Conservation (phyloP, 306 rosid species). For the Citrullus mucosospermus region DNA sequence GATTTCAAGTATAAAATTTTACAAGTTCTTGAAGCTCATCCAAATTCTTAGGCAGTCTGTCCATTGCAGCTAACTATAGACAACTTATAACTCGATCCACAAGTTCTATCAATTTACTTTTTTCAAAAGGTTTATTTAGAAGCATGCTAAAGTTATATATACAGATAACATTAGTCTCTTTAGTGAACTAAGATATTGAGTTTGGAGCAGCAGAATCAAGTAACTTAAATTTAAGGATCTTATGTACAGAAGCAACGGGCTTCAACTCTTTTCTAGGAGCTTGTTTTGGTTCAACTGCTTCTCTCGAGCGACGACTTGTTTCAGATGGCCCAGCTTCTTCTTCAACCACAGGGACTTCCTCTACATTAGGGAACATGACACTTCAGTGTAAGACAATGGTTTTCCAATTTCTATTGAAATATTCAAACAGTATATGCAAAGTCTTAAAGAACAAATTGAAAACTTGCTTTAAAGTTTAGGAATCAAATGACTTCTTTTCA, state of each 20-base stretch:
- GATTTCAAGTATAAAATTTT: too few relatives aligned
- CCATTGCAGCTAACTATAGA: not conserved
- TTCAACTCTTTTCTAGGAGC: constrained; percentile 46
- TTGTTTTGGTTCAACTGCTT: constrained; percentile 44
- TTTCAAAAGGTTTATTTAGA: too few relatives aligned
- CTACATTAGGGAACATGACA: constrained; percentile 24
- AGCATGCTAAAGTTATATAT: not conserved
- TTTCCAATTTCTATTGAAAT: not conserved
- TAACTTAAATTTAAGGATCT: constrained; percentile 49
- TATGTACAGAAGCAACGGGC: constrained; percentile 42
- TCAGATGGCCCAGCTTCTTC: constrained; percentile 70
- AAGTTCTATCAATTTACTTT: too few relatives aligned
- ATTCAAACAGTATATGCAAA: not conserved
- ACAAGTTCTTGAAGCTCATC: too few relatives aligned
- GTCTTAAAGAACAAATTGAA: not conserved
- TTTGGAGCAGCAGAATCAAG: constrained; percentile 29
- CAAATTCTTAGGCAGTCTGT: too few relatives aligned
- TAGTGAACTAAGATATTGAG: constrained; percentile 13
- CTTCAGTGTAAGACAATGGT: not conserved
- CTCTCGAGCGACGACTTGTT: constrained; percentile 37
- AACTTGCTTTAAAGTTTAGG: not conserved
- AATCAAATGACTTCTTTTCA: not conserved
- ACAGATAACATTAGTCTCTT: not conserved
- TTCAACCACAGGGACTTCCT: constrained; percentile 31
- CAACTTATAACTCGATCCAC: not conserved